Percentiles rank a stretch among this genome's conserved stretches.
Evolutionary conservation across 2,329 filamentous ascomycete genomes (phyloP).

Genomic region (Fusarium sp.): DNA sequence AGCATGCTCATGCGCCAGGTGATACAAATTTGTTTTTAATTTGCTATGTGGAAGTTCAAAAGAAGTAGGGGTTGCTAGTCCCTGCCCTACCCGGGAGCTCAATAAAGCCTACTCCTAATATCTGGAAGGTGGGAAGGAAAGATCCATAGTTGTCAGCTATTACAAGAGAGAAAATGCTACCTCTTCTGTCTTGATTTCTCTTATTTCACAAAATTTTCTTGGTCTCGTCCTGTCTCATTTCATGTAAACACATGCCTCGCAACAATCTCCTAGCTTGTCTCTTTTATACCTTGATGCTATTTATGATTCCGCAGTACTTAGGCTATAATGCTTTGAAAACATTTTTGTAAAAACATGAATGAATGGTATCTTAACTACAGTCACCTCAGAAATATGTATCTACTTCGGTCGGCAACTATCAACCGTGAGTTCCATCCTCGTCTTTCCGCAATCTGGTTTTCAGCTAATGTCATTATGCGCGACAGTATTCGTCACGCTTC

Average conservation of each 20-base stretch:
- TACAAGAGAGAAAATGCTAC: not conserved
- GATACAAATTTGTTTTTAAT: not conserved
- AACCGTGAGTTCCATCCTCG: not conserved
- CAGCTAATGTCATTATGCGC: not conserved
- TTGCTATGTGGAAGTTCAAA: not conserved
- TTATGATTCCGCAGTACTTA: not conserved
- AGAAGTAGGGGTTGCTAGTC: not conserved
- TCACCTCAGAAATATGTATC: not conserved
- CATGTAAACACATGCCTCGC: constrained; percentile 22
- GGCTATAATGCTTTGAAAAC: not conserved
- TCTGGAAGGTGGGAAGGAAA: constrained; percentile 1
- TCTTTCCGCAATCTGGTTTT: not conserved
- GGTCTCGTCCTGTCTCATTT: constrained; percentile 24
- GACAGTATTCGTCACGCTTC: not conserved
- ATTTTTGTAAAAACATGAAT: not conserved
- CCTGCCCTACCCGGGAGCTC: not conserved
- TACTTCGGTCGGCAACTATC: not conserved
- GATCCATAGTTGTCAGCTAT: not conserved
- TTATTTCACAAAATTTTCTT: constrained; percentile 1
- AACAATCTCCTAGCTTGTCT: constrained; percentile 20
- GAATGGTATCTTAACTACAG: not conserved
- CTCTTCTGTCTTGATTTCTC: constrained; percentile 12
- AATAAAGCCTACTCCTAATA: not conserved
- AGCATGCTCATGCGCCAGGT: not conserved
- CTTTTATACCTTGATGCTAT: not conserved